Conservation (phyloP, 2,329 filamentous ascomycete species). For the Ascomycota sp. region DNA sequence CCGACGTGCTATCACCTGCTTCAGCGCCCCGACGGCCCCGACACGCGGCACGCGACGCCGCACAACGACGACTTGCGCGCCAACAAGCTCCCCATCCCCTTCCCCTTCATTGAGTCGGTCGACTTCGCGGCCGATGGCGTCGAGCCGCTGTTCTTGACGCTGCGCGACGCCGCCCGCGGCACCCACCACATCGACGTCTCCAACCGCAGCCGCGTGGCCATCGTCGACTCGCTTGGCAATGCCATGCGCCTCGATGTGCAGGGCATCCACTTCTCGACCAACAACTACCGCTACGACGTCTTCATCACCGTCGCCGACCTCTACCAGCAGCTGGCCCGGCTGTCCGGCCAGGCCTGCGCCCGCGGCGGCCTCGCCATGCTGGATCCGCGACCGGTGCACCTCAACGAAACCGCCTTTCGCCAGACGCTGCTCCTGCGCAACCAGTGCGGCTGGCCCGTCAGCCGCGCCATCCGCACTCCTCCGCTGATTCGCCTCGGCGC, state of each 20-base stretch:
- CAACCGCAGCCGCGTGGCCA: slow-evolving; percentile 10
- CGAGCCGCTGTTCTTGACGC: slow-evolving; percentile 12
- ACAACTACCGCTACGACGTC: slow-evolving; percentile 12
- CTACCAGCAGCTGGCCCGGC: slow-evolving; percentile 12
- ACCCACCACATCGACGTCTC: slow-evolving; percentile 15
- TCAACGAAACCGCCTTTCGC: slow-evolving; percentile 9
- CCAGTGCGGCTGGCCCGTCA: slow-evolving; percentile 14
- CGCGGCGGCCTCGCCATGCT: slow-evolving; percentile 5
- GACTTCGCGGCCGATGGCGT: slow-evolving; percentile 12
- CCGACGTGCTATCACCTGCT: slow-evolving; percentile 13
- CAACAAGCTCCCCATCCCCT: slow-evolving; percentile 11
- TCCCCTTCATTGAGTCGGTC: slow-evolving; percentile 17
- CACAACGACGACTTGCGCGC: slow-evolving; percentile 11
- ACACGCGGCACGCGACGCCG: slow-evolving; percentile 9
- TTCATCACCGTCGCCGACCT: slow-evolving; percentile 13
- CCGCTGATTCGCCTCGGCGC: slow-evolving; percentile 12
- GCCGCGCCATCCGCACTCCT: slow-evolving; percentile 8
- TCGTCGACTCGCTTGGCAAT: slow-evolving; percentile 12
- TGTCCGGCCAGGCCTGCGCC: slow-evolving; percentile 13
- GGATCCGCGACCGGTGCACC: slow-evolving; percentile 1
- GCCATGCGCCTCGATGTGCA: slow-evolving; percentile 12
- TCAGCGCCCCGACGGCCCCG: slow-evolving; percentile 6
- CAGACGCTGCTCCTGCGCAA: slow-evolving; percentile 14
- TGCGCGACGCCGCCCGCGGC: slow-evolving; percentile 10
- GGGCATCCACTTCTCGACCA: slow-evolving; percentile 15